These are phyloP conservation scores for Mucor plumbeus DNA, from an alignment of 371 early-diverging fungal genomes.

Conservation along the genomic window DNA sequence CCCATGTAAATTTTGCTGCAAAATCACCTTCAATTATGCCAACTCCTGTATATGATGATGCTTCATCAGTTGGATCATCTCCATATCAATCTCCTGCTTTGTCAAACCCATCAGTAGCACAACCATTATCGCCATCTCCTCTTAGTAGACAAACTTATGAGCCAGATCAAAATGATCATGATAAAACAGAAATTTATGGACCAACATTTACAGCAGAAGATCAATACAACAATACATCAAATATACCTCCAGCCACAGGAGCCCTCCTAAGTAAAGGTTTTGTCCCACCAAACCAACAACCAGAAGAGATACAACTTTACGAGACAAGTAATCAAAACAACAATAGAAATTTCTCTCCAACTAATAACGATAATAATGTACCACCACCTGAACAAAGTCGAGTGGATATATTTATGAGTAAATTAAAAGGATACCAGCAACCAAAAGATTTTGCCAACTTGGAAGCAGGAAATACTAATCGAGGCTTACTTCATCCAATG, in stretches of 20 bases:
- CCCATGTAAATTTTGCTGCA: slow-evolving; percentile 25
- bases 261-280: slow-evolving; percentile 13
- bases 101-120: not conserved
- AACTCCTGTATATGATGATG: slow-evolving; percentile 25
- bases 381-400: slow-evolving; percentile 17
- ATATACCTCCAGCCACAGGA: not conserved
- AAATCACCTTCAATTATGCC: slow-evolving; percentile 34
- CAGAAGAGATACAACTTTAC: slow-evolving; percentile 10
- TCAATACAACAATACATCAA: slow-evolving; percentile 2
- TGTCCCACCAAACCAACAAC: slow-evolving; percentile 11
- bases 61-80: slow-evolving; percentile 12
- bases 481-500: slow-evolving; percentile 1
- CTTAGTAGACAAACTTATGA: not conserved
- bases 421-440: slow-evolving; percentile 13
- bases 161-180: not conserved
- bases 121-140: slow-evolving; percentile 4
- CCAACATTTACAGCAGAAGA: slow-evolving; percentile 21
- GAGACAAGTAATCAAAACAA: slow-evolving; percentile 5
- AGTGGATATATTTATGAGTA: slow-evolving; percentile 18
- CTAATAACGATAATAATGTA: not conserved
- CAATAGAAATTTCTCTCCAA: not conserved
- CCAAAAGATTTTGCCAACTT: not conserved
- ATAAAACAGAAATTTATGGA: slow-evolving; percentile 12
- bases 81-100: slow-evolving; percentile 3
- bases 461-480: not conserved